Evolutionary conservation across 108 stramenopile species (phyloP), one percentile per base, ranked within the genome.

Genomic region (Skeletonema grethae): DNA sequence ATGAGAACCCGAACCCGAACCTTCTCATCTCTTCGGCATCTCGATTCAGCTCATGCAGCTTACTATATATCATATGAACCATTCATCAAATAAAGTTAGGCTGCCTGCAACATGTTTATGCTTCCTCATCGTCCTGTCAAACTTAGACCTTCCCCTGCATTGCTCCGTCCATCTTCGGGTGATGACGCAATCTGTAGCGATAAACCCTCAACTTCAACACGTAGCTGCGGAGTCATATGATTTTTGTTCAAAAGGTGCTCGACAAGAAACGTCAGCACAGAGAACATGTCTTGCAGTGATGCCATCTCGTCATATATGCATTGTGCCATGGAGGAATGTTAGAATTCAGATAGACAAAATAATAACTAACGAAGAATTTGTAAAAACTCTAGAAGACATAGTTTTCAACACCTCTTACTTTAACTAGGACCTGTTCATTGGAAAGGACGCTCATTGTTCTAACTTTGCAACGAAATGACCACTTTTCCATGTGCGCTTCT

Each of bases 401-500:
- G 36, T 38, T 38, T 1, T 10, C 8, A 8, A 38, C 10, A 38
- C 2, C 0, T 11, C 10, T 38, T 11, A 38, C 36, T 11, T 38
- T 11, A 8, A 38, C 25, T 1, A 28, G 25, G 0, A 38, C 36
- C 0, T 38, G 10, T 11, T 11, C 1, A 34, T 2, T 38, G 35
- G 35, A 36, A 36, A 36, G 5, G n/a, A n/a, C 12, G 13, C 15
- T 15, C 39, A 8, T 41, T 15, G 13, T 43, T 39, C 38, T 43
- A 43, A n/a, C 4, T 43, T 15, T 43, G 41, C 41, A 43, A 11
- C 15, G 41, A 43, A 11, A 89, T 57, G 28, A 94, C 86, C 0
- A 88, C 80, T 43, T 91, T 91, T 16, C 93, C 93, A 56, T 90
- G 75, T 1, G 77, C 82, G 67, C 85, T 82, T 25, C 84, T 87